phyloP scores from a whole-genome alignment of 805 yeast genomes.

The Spathaspora passalidarum region DNA sequence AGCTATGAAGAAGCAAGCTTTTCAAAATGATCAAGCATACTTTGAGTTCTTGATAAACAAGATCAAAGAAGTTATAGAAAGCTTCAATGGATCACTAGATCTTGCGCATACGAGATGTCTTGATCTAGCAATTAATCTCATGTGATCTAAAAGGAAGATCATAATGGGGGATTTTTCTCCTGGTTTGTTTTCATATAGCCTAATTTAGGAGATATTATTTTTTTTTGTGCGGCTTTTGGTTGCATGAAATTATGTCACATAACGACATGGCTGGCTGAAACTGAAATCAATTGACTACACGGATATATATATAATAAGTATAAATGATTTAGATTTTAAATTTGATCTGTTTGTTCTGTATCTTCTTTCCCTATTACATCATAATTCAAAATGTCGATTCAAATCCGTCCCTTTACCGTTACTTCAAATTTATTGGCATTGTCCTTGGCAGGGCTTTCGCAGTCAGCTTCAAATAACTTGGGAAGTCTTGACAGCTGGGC shows the following conservation, averaged over 20 bases:
- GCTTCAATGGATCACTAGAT: conserved; percentile 8
- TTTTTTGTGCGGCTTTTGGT: background rate
- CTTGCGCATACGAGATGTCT: conserved; percentile 9
- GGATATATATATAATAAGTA: background rate
- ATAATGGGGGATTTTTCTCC: background rate
- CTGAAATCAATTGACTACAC: background rate
- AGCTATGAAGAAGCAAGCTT: background rate
- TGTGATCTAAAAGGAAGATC: conserved; percentile 4
- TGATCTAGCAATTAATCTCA: conserved; percentile 10
- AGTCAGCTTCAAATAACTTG: conserved; percentile 3
- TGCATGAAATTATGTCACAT: conserved; percentile 3
- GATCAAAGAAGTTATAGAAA: conserved; percentile 8
- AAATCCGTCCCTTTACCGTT: conserved; percentile 1
- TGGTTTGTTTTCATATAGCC: background rate
- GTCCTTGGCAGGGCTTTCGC: conserved; percentile 3
- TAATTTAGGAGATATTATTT: background rate
- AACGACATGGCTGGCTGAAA: conserved; percentile 5
- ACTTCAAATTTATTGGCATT: conserved; percentile 2
- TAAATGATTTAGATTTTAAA: background rate
- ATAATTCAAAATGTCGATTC: conserved; percentile 5
- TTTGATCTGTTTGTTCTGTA: background rate
- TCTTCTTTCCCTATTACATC: background rate
- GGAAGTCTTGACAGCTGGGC: conserved; percentile 13
- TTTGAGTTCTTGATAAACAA: conserved; percentile 11
- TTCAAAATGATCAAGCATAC: conserved; percentile 10